Evolutionary conservation across 2,329 filamentous ascomycete genomes (phyloP), one percentile per base, ranked within the genome.

Genomic region (Elsinoe necatrix): DNA sequence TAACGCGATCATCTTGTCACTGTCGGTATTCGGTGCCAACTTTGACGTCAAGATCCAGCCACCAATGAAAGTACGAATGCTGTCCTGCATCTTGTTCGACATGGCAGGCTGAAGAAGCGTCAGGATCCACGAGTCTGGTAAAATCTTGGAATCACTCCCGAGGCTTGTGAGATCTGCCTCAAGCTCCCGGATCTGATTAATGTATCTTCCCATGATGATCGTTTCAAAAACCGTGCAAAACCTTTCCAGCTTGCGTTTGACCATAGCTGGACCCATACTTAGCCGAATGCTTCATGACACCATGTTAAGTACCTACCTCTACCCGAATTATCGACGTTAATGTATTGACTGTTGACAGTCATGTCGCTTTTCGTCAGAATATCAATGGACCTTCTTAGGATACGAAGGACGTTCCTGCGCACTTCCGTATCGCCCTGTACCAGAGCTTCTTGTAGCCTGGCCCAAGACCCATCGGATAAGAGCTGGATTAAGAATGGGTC

Each of bases 181-280:
- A 52, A 72, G 75, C 20, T 72, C 75, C 34, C 74, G 63, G 1
- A 77, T 71, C 58, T 78, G 75, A 57, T 77, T 77, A 41, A 73
- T 61, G 59, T 78, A 78, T 21, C 75, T 69, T 37, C 75, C 73
- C 18, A 78, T 67, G 6, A 77, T 70, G 14, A 78, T 71, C 0
- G 71, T 77, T 57, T 77, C 75, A 58, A 75, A 77, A 1, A 77
- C 64, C 3, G 69, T 71, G 41, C 71, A 72, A 56, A 71, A 77
- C 29, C 70, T 69, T 5, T 71, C 67, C 59, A 75, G 77, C 25
- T 72, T 69, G 0, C 50, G 42, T 43, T 52, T 16, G 64, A 52
- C 34, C 9, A 37, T 35, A 16, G 11, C 47, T 34, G 37, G 3
- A 7, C 7, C 25, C n/a, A 31, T 9, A n/a, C 23, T 43, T 23